Conservation (phyloP, 345 rosid species). For the Moringa oleifera region DNA sequence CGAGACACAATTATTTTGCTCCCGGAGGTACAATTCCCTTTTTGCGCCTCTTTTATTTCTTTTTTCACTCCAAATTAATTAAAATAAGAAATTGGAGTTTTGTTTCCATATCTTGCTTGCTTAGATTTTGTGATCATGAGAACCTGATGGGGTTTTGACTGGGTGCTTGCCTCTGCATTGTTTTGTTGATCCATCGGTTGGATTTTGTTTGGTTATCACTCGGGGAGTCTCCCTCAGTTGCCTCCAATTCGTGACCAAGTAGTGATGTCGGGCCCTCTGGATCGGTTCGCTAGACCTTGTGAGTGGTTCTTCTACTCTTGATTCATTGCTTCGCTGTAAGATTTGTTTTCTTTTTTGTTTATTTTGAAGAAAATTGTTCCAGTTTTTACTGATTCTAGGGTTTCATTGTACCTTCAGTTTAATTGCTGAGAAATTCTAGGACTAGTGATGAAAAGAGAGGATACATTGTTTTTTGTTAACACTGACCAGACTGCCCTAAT, state of each 20-base stretch:
- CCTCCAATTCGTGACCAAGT: constrained; percentile 7
- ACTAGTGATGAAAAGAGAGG: background rate
- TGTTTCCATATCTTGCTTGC: background rate
- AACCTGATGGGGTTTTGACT: constrained; percentile 14
- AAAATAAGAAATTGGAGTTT: too few relatives aligned
- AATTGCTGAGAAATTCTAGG: constrained; percentile 4
- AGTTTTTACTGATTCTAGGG: constrained; percentile 22
- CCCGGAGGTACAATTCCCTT: background rate
- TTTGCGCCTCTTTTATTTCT: constrained; percentile 18
- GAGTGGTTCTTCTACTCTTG: constrained; percentile 29
- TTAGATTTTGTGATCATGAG: constrained; percentile 12
- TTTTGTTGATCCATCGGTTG: constrained; percentile 16
- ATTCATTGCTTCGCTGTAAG: background rate
- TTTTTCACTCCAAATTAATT: too few relatives aligned
- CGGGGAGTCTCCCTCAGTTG: background rate
- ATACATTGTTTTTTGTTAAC: constrained; percentile 1
- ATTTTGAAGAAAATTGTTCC: background rate
- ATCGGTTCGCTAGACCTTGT: constrained; percentile 95
- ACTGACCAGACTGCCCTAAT: background rate
- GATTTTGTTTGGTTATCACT: constrained; percentile 7
- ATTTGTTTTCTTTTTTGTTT: background rate
- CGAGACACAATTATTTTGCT: background rate
- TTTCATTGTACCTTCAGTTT: constrained; percentile 23
- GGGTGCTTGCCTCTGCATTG: constrained; percentile 21
- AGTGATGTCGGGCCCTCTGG: constrained; percentile 91